These are phyloP conservation scores for Talaromyces stipitatus DNA, from an alignment of 495 filamentous ascomycete genomes.

Conservation along the genomic window DNA sequence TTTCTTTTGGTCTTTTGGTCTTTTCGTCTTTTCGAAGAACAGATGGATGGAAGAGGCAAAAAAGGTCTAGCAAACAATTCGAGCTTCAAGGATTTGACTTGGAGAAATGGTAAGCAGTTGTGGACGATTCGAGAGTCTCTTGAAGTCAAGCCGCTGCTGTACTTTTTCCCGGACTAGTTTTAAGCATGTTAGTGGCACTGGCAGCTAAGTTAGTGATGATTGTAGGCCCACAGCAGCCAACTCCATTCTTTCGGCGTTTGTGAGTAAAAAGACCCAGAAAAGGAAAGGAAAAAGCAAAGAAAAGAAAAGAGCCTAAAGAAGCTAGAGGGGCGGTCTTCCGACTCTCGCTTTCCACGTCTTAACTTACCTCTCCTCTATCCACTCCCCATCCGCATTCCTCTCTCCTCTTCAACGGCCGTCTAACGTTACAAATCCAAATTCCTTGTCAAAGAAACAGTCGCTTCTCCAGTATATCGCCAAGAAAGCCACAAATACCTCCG, in stretches of 20 bases:
- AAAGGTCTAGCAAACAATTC: neutral
- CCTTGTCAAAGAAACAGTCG: neutral
- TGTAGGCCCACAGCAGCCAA: neutral
- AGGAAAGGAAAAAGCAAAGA: neutral
- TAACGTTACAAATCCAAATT: neutral
- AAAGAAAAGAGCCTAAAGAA: neutral
- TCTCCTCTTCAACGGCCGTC: neutral
- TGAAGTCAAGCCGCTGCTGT: too few species aligned
- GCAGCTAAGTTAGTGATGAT: neutral
- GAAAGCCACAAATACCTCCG: neutral
- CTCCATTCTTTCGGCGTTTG: neutral
- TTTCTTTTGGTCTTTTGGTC: too few species aligned
- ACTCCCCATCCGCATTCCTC: conserved; percentile 5
- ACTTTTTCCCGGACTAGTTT: neutral
- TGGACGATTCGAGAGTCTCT: neutral
- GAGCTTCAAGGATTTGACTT: neutral
- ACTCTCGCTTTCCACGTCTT: conserved; percentile 1
- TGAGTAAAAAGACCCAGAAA: neutral
- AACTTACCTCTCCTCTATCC: neutral
- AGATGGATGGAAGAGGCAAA: neutral
- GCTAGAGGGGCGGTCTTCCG: neutral
- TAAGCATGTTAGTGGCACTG: neutral
- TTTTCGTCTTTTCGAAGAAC: neutral
- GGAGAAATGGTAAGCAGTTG: neutral
- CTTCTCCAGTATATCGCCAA: neutral